These are phyloP conservation scores for Eucalyptus brandiana DNA, from an alignment of 345 rosid genomes.

Conservation along the genomic window DNA sequence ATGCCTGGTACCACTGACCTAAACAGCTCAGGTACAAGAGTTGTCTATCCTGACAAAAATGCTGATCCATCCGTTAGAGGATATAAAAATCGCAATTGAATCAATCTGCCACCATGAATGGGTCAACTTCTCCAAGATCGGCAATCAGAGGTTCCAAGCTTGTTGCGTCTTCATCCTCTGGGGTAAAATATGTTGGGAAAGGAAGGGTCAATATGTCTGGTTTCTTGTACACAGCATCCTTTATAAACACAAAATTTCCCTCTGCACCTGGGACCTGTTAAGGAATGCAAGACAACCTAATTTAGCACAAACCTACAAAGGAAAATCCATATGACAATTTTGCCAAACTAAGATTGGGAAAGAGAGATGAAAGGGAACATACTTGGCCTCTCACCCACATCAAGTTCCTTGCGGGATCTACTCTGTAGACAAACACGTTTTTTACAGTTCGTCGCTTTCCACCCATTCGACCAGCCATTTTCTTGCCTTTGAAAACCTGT, in stretches of 20 bases:
- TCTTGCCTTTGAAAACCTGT: slow-evolving; percentile 87
- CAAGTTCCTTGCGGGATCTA: slow-evolving; percentile 82
- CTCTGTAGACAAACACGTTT: slow-evolving; percentile 89
- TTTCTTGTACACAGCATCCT: slow-evolving; percentile 71
- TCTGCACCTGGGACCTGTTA: slow-evolving; percentile 82
- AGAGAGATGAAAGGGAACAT: slow-evolving; percentile 8
- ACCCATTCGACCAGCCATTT: slow-evolving; percentile 99
- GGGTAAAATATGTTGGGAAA: slow-evolving; percentile 68
- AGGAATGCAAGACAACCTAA: not conserved
- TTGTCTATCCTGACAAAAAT: not conserved
- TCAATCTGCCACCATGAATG: slow-evolving; percentile 72
- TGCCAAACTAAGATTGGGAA: not conserved
- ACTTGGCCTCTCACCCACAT: slow-evolving; percentile 98
- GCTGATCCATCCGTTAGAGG: not conserved
- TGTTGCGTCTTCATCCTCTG: slow-evolving; percentile 46
- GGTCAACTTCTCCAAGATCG: slow-evolving; percentile 81
- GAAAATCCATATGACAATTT: not conserved
- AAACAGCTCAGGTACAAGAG: not conserved
- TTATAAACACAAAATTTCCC: slow-evolving; percentile 87
- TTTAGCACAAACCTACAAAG: not conserved
- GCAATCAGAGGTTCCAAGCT: slow-evolving; percentile 49
- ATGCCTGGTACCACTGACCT: not conserved
- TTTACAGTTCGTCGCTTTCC: slow-evolving; percentile 73
- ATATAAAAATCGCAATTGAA: not conserved
- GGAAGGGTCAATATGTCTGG: slow-evolving; percentile 70